Base-by-base conservation (phyloP, 371 early-diverging fungal species). In the Capillidium rhysosporum region DNA sequence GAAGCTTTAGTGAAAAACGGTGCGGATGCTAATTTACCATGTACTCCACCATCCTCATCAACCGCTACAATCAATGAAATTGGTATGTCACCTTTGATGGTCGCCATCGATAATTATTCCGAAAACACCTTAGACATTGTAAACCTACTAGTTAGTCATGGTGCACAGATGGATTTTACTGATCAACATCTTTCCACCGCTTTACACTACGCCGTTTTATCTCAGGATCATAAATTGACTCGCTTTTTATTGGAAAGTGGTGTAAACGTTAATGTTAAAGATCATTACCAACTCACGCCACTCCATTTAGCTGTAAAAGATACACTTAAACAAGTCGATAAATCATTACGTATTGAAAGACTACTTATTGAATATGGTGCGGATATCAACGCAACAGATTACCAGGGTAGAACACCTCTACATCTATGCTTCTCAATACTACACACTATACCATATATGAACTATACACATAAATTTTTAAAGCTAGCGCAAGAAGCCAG, bases 331-430 rank as follows among this genome's bases (percentile, higher is more conserved):
- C 73, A 75, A 47, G 65, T 65, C 0, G 72, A 79, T 56, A 67
- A 68, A 18, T 69, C 75, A 1, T 58, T 76, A n/a, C 58, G 65
- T 10, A 60, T 71, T 34, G 80, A 79, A 56, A 63, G 66, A 12
- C 47, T 66, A 1, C 62, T 79, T 4, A 41, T 70, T 1, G 52
- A 70, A 7, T 31, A 38, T 21, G 73, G 72, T 18, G 73, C 77
- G 1, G 56, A 69, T 46, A 58, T 69, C 14, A 72, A 69, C 43
- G 69, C 65, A 16, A 43, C 24, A 1, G 72, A 72, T 53, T 56
- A 59, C n/a, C 61, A 69, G 38, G 67, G 74, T 0, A 70, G 80
- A 21, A 72, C 75, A 4, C 70, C 77, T 5, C 59, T 79, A 5
- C 76, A 76, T 54, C 64, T 73, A 26, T 69, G 65, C 0, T 76